Evolutionary conservation across 371 early-diverging fungal genomes (phyloP).

Genomic region (Mucor indicus): DNA sequence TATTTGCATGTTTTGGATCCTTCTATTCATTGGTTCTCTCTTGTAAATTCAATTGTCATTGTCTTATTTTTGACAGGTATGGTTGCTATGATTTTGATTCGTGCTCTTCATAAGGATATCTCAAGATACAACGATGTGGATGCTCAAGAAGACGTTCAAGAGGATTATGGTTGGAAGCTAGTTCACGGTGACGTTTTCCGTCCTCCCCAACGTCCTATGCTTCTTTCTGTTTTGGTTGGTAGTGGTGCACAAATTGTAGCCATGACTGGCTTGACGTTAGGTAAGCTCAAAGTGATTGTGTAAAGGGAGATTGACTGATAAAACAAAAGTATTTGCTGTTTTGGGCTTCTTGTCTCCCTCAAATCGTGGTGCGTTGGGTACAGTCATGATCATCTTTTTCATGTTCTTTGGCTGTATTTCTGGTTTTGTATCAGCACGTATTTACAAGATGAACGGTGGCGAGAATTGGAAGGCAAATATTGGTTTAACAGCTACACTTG

Average conservation of each 20-base stretch:
- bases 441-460: constrained; percentile 94
- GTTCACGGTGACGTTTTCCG: constrained; percentile 95
- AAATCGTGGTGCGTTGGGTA: constrained; percentile 88
- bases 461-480: constrained; percentile 84
- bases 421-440: constrained; percentile 85
- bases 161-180: constrained; percentile 92
- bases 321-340: constrained; percentile 77
- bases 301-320: neutral
- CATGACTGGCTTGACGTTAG: constrained; percentile 77
- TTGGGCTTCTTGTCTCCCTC: constrained; percentile 96
- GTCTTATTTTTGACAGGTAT: constrained; percentile 84
- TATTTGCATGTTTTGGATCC: constrained; percentile 84
- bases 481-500: constrained; percentile 76
- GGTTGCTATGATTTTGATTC: constrained; percentile 82
- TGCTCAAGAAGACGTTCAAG: constrained; percentile 81
- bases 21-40: constrained; percentile 78
- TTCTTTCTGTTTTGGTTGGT: constrained; percentile 86
- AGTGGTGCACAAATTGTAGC: constrained; percentile 88
- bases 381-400: constrained; percentile 87
- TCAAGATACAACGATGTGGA: constrained; percentile 72
- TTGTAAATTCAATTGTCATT: constrained; percentile 86
- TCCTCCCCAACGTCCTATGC: constrained; percentile 73
- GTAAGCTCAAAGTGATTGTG: constrained; percentile 15
- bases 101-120: constrained; percentile 87
- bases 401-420: constrained; percentile 83